Conservation (phyloP, 2,329 filamentous ascomycete species). For the Diaporthe sp. region DNA sequence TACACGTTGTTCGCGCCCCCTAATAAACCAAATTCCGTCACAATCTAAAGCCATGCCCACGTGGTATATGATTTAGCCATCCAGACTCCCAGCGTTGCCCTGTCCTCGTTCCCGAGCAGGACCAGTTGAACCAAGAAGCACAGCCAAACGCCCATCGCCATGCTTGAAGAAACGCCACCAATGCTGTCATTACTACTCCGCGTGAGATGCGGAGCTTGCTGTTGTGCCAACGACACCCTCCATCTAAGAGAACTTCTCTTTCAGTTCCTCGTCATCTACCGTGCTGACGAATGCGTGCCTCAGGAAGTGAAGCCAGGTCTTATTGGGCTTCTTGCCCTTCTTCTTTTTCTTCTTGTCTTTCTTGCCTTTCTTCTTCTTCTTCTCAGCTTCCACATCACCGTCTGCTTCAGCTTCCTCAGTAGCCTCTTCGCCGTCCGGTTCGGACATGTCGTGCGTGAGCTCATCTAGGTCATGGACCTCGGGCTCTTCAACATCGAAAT, state of each 20-base stretch:
- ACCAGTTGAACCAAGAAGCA: conserved; percentile 24
- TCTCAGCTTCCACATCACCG: conserved; percentile 47
- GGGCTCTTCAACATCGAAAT: conserved; percentile 38
- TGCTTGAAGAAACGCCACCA: conserved; percentile 35
- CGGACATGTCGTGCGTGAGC: conserved; percentile 45
- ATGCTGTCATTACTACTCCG: conserved; percentile 21
- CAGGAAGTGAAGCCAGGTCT: conserved; percentile 84
- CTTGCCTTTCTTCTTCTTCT: conserved; percentile 57
- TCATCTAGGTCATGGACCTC: conserved; percentile 37
- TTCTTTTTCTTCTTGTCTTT: conserved; percentile 63
- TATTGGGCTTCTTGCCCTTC: conserved; percentile 71
- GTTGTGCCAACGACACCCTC: not conserved
- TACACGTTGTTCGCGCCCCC: not conserved
- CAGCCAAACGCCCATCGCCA: conserved; percentile 34
- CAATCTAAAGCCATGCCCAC: not conserved
- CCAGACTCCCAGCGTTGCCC: conserved; percentile 5
- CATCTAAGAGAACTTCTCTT: conserved; percentile 51
- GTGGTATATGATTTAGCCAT: not conserved
- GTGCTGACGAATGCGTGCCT: conserved; percentile 85
- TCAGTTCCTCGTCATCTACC: conserved; percentile 75
- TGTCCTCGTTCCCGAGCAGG: not conserved
- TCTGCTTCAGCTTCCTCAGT: conserved; percentile 45
- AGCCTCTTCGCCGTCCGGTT: conserved; percentile 50
- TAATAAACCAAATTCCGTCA: not conserved
- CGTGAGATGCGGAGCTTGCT: not conserved